Evolutionary conservation across 1,139 yeast species (phyloP), one percentile per base, ranked within the genome.

Genomic region (Geotrichum australiense): DNA sequence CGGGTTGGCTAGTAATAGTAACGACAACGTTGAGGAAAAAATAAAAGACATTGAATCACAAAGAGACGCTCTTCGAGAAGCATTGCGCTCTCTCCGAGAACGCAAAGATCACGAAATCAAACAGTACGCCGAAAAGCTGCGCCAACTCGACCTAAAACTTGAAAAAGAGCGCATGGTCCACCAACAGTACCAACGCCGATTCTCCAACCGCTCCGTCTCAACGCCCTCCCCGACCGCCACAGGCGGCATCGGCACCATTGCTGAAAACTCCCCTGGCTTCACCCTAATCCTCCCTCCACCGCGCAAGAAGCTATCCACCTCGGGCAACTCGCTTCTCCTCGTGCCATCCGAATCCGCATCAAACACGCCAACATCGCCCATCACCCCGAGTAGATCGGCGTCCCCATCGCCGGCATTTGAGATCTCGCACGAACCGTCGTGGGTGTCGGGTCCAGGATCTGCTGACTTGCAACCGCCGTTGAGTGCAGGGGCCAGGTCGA

Each of bases 11-110:
- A 63, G 59, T 42, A 62, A 61, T 41, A 46, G 51, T 37, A 46
- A 59, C 4, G 53, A 52, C 14, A 64, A 64, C 1, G 63, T 64
- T 1, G 11, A 28, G 4, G 47, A 39, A 7, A 62, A 63, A 44
- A 53, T 63, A 46, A 54, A 54, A 43, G 53, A 57, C 1, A 58
- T 63, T 26, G 66, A 62, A 40, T 53, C 56, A 61, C 80, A 47
- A 55, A 69, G 59, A 52, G 64, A 45, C 63, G 77, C 59, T 49
- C 68, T 54, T 60, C 69, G 58, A 47, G 68, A 65, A 31, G 64
- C 68, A 1, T 47, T 63, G 28, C 53, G 67, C 15, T 57, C 66
- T 0, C 47, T 63, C 39, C 52, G 65, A 10, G 65, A 62, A 42
- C 57, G 65, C 28, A 63, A 63, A 39, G 66, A 63, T 45, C 62